Evolutionary conservation across 208 protist species (phyloP).

Genomic region (Crithidia thermophila): DNA sequence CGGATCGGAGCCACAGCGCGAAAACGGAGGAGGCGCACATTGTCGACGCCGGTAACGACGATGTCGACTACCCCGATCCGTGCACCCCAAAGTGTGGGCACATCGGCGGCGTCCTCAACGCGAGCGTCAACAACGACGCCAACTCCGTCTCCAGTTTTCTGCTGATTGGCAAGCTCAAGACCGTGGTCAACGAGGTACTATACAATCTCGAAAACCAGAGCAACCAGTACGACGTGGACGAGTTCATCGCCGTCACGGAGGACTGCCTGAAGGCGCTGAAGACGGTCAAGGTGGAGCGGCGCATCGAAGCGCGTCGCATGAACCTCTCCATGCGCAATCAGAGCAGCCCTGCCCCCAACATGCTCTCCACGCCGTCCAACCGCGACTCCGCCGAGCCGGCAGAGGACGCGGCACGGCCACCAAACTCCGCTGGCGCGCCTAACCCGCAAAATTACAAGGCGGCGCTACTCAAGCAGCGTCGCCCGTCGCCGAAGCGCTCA

Average conservation of each 20-base stretch:
- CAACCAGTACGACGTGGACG: constrained; percentile 60
- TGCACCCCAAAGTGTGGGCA: constrained; percentile 16
- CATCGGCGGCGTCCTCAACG: neutral
- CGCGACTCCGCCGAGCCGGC: constrained; percentile 21
- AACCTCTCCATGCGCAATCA: constrained; percentile 34
- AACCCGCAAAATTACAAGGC: constrained; percentile 36
- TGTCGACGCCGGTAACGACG: neutral
- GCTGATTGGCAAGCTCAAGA: constrained; percentile 61
- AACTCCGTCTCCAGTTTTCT: constrained; percentile 38
- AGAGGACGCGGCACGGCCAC: constrained; percentile 8
- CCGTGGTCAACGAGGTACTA: constrained; percentile 65
- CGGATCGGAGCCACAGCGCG: constrained; percentile 1
- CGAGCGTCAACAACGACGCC: constrained; percentile 3
- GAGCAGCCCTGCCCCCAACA: constrained; percentile 10
- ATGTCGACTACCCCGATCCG: constrained; percentile 13
- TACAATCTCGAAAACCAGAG: constrained; percentile 44
- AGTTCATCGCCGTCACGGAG: constrained; percentile 69
- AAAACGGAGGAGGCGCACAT: neutral
- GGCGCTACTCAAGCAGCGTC: constrained; percentile 42
- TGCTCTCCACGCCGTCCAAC: constrained; percentile 35
- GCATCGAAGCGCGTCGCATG: constrained; percentile 48
- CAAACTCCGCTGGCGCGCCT: neutral
- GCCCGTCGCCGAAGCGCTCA: constrained; percentile 52
- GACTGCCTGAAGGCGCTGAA: constrained; percentile 64
- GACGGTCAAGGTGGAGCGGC: constrained; percentile 64